These are phyloP conservation scores for Alternaria novae-zelandiae DNA, from an alignment of 2,329 filamentous ascomycete genomes.

Conservation along the genomic window DNA sequence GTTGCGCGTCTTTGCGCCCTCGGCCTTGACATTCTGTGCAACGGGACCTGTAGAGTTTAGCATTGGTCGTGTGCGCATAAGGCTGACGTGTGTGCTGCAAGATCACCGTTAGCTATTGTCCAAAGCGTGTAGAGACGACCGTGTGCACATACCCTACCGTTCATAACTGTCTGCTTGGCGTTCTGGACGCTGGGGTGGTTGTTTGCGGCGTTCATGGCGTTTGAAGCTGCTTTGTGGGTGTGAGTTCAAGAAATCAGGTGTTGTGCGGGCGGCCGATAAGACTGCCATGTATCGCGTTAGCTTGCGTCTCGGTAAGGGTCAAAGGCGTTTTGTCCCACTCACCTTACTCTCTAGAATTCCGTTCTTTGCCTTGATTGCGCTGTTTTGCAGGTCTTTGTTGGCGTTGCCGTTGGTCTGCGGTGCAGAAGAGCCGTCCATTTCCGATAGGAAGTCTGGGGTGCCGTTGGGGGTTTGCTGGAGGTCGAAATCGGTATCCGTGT, in stretches of 20 bases:
- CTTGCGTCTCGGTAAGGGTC: constrained; percentile 43
- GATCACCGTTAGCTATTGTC: constrained; percentile 35
- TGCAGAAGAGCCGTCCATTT: constrained; percentile 21
- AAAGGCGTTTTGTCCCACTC: constrained; percentile 37
- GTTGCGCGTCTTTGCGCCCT: constrained; percentile 62
- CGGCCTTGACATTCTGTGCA: constrained; percentile 62
- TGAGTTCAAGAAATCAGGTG: constrained; percentile 35
- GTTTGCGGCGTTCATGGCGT: constrained; percentile 55
- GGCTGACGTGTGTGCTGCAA: constrained; percentile 38
- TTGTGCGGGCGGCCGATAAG: constrained; percentile 47
- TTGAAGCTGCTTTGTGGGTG: constrained; percentile 54
- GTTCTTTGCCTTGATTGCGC: constrained; percentile 45
- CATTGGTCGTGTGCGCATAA: constrained; percentile 18
- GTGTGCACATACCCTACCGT: constrained; percentile 51
- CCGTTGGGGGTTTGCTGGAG: constrained; percentile 30
- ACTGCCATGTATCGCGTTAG: constrained; percentile 47
- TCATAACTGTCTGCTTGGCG: constrained; percentile 50
- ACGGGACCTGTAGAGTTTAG: constrained; percentile 57
- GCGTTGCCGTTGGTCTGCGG: constrained; percentile 30
- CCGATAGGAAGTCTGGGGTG: constrained; percentile 21
- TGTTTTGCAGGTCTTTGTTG: constrained; percentile 25
- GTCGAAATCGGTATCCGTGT: constrained; percentile 36
- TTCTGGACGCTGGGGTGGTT: constrained; percentile 60
- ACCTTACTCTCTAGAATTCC: constrained; percentile 54
- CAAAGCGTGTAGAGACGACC: constrained; percentile 1